A percentile compares a stretch with the other conserved stretches of the same genome.
phyloP scores from a whole-genome alignment of 208 protist genomes.

The Leptomonas seymouri region DNA sequence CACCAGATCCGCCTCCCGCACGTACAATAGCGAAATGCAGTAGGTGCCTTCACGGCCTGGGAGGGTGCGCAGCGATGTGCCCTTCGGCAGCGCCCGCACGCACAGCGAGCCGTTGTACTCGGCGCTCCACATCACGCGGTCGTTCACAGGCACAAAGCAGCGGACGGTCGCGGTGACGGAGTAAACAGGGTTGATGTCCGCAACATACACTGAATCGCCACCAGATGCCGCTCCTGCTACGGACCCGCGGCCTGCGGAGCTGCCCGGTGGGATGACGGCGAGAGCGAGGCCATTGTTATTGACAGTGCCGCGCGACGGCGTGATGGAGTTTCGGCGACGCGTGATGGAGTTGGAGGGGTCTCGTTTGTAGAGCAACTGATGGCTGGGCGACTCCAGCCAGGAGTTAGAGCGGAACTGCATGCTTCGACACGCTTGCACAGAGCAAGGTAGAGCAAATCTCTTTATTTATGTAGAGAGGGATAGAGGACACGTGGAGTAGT shows the following conservation, averaged over 20 bases:
- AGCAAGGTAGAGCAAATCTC: neutral
- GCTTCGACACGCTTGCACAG: neutral
- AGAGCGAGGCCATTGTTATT: slow-evolving; percentile 16
- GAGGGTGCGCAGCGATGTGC: slow-evolving; percentile 56
- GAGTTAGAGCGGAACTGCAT: slow-evolving; percentile 17
- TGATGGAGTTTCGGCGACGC: slow-evolving; percentile 21
- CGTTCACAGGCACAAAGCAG: slow-evolving; percentile 55
- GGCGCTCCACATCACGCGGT: slow-evolving; percentile 77
- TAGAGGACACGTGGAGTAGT: too few relatives aligned
- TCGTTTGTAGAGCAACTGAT: slow-evolving; percentile 34
- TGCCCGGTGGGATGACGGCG: slow-evolving; percentile 5
- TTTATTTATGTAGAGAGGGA: too few relatives aligned
- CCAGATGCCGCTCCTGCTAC: neutral
- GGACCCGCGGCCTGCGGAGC: neutral
- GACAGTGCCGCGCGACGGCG: neutral
- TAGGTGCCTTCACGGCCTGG: slow-evolving; percentile 47
- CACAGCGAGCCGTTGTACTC: slow-evolving; percentile 68
- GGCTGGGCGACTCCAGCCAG: slow-evolving; percentile 22
- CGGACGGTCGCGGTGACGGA: slow-evolving; percentile 52
- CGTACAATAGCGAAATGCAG: slow-evolving; percentile 67
- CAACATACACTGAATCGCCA: slow-evolving; percentile 33
- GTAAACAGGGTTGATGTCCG: slow-evolving; percentile 76
- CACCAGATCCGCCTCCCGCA: slow-evolving; percentile 44
- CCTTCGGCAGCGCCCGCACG: slow-evolving; percentile 70
- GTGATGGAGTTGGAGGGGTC: slow-evolving; percentile 6